Percentiles rank a stretch among this genome's conserved stretches.
Evolutionary conservation across 371 early-diverging fungal species (phyloP).

Genomic region (Lichtheimia hyalospora): DNA sequence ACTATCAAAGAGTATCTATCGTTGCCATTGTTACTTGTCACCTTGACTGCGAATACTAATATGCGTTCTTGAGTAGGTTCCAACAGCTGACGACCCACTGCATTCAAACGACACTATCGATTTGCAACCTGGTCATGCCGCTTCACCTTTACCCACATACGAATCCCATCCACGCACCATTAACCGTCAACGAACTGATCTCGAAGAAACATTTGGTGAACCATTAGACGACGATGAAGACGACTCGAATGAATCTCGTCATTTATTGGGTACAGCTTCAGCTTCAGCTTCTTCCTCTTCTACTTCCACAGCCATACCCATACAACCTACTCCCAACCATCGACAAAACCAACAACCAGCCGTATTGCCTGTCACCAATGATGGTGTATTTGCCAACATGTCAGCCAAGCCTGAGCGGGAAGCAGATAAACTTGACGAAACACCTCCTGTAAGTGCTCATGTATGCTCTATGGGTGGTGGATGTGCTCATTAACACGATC

Average conservation of each 20-base stretch:
- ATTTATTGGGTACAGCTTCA: constrained; percentile 8
- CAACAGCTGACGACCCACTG: constrained; percentile 15
- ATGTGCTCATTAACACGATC: background rate
- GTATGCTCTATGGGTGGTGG: background rate
- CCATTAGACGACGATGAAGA: constrained; percentile 17
- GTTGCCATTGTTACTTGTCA: background rate
- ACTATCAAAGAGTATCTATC: constrained; percentile 14
- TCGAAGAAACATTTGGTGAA: constrained; percentile 28
- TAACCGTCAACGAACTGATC: constrained; percentile 18
- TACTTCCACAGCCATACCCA: background rate
- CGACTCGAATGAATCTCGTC: constrained; percentile 9
- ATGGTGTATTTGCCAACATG: constrained; percentile 64
- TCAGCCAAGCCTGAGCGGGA: constrained; percentile 58
- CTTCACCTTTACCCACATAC: background rate
- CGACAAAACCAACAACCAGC: constrained; percentile 7
- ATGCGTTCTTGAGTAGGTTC: constrained; percentile 7
- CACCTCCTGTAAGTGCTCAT: constrained; percentile 32
- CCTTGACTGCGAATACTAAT: too few species aligned
- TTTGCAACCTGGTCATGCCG: too few species aligned
- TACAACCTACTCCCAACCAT: background rate
- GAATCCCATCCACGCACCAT: background rate
- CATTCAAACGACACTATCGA: background rate
- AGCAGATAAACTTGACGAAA: constrained; percentile 35
- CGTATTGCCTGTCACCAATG: constrained; percentile 36
- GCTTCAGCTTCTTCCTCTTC: background rate